Evolutionary conservation across 176 grass and related monocot genomes (phyloP).

Genomic region (Hsuehochloa calcarea): DNA sequence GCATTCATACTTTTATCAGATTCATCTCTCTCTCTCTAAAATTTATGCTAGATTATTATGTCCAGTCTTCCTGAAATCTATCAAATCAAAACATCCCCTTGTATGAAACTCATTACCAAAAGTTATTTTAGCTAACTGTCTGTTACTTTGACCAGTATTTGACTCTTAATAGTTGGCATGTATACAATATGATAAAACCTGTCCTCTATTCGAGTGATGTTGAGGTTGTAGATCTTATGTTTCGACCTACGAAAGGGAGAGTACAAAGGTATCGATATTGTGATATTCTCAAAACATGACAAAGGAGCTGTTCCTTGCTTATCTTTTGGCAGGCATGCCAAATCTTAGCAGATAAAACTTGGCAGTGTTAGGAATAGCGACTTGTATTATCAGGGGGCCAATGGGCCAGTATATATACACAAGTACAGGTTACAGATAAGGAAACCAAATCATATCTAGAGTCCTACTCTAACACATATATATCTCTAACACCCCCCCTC

Average conservation of each 20-base stretch:
- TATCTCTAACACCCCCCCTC: too few relatives aligned
- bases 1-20: neutral
- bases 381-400: too few relatives aligned
- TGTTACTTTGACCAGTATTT: neutral
- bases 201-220: neutral
- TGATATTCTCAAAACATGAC: conserved; percentile 3
- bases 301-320: neutral
- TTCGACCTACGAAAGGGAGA: neutral
- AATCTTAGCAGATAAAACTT: conserved; percentile 12
- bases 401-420: too few relatives aligned
- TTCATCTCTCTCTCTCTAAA: neutral
- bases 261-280: neutral
- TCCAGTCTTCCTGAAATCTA: neutral
- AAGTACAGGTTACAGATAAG: too few relatives aligned
- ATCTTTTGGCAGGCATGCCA: neutral
- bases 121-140: conserved; percentile 5
- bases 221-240: neutral
- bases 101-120: neutral
- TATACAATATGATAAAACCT: neutral
- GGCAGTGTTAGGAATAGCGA: too few relatives aligned
- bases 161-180: neutral
- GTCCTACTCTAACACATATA: too few relatives aligned
- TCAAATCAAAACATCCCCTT: neutral
- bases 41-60: conserved; percentile 17
- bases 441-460: too few relatives aligned